Base-by-base conservation (phyloP, 768 basidiomycete genomes). In the Amylocystis lapponica region DNA sequence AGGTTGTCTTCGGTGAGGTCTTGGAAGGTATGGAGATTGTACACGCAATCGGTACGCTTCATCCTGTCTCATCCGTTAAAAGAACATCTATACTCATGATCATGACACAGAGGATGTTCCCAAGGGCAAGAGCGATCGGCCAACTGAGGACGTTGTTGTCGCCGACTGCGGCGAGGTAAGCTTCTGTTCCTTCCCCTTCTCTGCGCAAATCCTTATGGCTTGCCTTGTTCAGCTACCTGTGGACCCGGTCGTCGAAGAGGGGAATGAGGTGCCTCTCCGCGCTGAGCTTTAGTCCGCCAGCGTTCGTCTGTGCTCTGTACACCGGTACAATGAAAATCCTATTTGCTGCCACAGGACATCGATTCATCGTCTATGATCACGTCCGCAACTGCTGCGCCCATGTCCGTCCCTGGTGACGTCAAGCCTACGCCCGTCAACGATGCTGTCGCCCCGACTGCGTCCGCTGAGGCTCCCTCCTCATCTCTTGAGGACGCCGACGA, bases 1-100 rank as follows among this genome's bases (percentile, higher is more conserved):
- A 88, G 84, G 87, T 96, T 57, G 94, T 97, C 29, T 96, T 97
- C 51, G 95, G 95, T 40, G 81, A 80, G 53, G 87, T 97, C 39
- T 47, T 96, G 26, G 90, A 96, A 46, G 95, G 95, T 36, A 87
- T 95, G 87, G 86, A 94, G 49, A 68, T 98, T 44, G 74, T 98
- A 27, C 59, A 69, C 46, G 63, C 66, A 9, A 91, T 98, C 43
- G 87, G 88, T 88, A 36, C 19, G 52, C 49, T 21, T 9, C 23
- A 29, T 20, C n/a, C n/a, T 36, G 11, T 17, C n/a, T n/a, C n/a
- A n/a, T n/a, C n/a, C n/a, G n/a, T n/a, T n/a, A n/a, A n/a, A n/a
- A n/a, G 11, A n/a, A n/a, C n/a, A n/a, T n/a, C n/a, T n/a, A n/a
- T n/a, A n/a, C n/a, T n/a, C n/a, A n/a, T 5, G 7, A 25, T 39